phyloP scores from a whole-genome alignment of 2,329 filamentous ascomycete species.

The Colletotrichum musae region DNA sequence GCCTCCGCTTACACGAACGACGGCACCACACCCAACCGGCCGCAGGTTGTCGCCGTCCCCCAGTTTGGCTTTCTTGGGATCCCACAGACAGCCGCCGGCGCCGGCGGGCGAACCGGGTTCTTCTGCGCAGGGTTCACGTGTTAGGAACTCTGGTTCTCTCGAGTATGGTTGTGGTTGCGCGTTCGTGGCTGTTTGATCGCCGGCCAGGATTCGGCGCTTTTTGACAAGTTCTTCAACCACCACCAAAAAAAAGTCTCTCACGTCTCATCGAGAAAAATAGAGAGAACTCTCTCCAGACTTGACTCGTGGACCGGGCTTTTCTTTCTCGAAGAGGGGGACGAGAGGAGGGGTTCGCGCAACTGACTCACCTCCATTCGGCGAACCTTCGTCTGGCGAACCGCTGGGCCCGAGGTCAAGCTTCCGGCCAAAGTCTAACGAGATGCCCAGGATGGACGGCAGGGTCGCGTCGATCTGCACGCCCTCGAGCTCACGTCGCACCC shows the following conservation, averaged over 20 bases:
- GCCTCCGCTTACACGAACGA: slow-evolving; percentile 16
- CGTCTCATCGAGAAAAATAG: background rate
- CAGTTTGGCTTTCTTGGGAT: slow-evolving; percentile 3
- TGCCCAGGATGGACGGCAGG: slow-evolving; percentile 25
- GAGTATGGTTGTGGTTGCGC: too few species aligned
- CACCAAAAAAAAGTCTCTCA: background rate
- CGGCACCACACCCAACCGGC: slow-evolving; percentile 16
- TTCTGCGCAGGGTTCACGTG: background rate
- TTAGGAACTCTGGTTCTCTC: background rate
- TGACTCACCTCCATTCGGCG: slow-evolving; percentile 24
- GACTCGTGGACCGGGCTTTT: background rate
- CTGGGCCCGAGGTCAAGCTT: slow-evolving; percentile 28
- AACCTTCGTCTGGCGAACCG: slow-evolving; percentile 17
- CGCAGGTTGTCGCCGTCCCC: background rate
- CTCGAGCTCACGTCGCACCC: slow-evolving; percentile 27
- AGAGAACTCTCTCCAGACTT: background rate
- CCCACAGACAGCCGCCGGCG: slow-evolving; percentile 18
- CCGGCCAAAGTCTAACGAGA: slow-evolving; percentile 33
- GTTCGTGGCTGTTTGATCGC: slow-evolving; percentile 29
- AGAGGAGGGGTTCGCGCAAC: background rate
- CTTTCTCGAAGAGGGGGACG: background rate
- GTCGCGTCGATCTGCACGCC: slow-evolving; percentile 33
- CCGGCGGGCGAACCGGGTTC: slow-evolving; percentile 17
- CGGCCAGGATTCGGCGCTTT: background rate
- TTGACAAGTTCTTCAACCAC: background rate